phyloP scores from a whole-genome alignment of 2,329 filamentous ascomycete genomes.

The Phialophora tarda region DNA sequence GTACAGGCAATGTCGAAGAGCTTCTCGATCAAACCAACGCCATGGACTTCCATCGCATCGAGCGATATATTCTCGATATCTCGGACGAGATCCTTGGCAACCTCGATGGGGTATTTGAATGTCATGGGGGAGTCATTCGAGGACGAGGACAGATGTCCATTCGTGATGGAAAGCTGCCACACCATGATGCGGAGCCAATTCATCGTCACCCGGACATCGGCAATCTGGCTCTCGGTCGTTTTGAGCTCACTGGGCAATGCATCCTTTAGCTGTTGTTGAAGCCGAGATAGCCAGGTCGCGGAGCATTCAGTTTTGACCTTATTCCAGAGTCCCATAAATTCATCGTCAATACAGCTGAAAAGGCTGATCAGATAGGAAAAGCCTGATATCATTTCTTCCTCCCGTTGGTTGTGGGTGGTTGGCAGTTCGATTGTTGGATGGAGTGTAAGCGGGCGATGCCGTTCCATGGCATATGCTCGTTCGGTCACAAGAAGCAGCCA shows the following conservation, averaged over 20 bases:
- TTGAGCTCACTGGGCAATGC: constrained; percentile 34
- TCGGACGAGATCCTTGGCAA: constrained; percentile 66
- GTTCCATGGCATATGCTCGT: constrained; percentile 71
- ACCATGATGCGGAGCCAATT: constrained; percentile 73
- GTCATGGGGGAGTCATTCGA: constrained; percentile 64
- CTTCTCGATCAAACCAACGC: constrained; percentile 80
- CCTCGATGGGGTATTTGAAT: constrained; percentile 67
- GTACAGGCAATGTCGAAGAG: constrained; percentile 76
- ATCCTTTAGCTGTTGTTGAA: constrained; percentile 62
- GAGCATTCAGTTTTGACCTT: constrained; percentile 66
- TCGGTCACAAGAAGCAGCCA: constrained; percentile 76
- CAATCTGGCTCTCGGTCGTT: constrained; percentile 38
- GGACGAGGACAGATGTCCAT: constrained; percentile 68
- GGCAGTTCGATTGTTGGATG: constrained; percentile 68
- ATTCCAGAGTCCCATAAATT: constrained; percentile 69
- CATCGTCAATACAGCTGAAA: constrained; percentile 70
- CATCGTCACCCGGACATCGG: constrained; percentile 63
- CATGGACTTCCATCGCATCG: constrained; percentile 74
- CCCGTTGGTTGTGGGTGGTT: constrained; percentile 61
- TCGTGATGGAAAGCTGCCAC: constrained; percentile 73
- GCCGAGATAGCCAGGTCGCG: constrained; percentile 59
- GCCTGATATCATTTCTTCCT: constrained; percentile 59
- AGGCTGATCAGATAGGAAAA: constrained; percentile 68
- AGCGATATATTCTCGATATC: constrained; percentile 75
- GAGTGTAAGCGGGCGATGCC: constrained; percentile 68